Evolutionary conservation across 345 rosid genomes (phyloP).

Genomic region (Rhodamnia argentea): DNA sequence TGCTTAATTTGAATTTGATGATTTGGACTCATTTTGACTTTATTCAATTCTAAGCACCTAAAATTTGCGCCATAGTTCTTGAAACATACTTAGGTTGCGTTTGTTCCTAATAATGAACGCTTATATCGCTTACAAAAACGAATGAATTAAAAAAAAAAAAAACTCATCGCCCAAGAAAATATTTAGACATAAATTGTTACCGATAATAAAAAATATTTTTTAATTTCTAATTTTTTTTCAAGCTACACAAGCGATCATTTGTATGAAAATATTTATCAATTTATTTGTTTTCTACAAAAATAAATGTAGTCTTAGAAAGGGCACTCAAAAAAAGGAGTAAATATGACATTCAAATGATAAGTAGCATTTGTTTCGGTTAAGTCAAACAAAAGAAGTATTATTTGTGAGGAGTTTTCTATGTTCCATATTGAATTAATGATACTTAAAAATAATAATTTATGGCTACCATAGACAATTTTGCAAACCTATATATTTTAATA

Average conservation of each 20-base stretch:
- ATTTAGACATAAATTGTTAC: neutral
- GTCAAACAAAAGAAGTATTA: neutral
- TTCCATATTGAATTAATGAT: neutral
- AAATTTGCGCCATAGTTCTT: no score
- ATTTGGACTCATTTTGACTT: no score
- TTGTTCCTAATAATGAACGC: no score
- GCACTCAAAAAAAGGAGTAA: neutral
- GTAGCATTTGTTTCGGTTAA: neutral
- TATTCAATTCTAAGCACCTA: no score
- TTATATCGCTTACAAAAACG: neutral
- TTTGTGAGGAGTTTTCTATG: neutral
- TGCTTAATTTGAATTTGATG: no score
- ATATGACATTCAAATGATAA: neutral
- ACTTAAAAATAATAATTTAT: neutral
- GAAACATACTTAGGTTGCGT: no score
- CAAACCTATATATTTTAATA: neutral
- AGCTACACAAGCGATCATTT: rapidly evolving
- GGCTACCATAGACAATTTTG: neutral
- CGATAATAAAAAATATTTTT: neutral
- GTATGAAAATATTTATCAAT: neutral
- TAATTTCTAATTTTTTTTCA: neutral
- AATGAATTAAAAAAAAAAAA: neutral
- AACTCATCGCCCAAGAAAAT: rapidly evolving
- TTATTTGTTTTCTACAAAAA: neutral
- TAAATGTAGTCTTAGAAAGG: neutral